Percentiles rank a stretch among this genome's conserved stretches.
Conservation (phyloP, 75 land plant genomes). For the Gnetum montanum region DNA sequence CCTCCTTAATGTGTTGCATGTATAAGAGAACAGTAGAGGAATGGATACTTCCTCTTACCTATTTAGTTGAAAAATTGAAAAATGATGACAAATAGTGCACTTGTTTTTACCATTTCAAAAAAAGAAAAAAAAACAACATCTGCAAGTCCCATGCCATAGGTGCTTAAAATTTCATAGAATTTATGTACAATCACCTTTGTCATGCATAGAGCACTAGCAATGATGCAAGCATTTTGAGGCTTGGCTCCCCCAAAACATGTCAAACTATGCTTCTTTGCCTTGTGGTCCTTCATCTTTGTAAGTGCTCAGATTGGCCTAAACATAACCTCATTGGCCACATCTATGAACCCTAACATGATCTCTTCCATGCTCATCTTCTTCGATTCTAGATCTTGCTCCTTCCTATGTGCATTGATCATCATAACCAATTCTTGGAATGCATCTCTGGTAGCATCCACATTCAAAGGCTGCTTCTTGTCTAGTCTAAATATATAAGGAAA, state of each 20-base stretch:
- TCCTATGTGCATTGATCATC: slow-evolving; percentile 61
- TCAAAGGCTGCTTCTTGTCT: slow-evolving; percentile 79
- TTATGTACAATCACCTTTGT: slow-evolving; percentile 80
- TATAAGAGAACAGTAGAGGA: too few species aligned
- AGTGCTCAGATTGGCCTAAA: slow-evolving; percentile 93
- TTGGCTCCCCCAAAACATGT: slow-evolving; percentile 99
- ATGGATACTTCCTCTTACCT: too few species aligned
- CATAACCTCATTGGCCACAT: slow-evolving; percentile 99
- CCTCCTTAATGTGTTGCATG: too few species aligned
- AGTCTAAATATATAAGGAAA: slow-evolving; percentile 97
- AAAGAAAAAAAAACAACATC: too few species aligned
- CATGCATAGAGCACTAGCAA: slow-evolving; percentile 89
- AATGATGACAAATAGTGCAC: too few species aligned
- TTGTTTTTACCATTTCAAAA: too few species aligned
- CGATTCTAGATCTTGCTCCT: slow-evolving; percentile 58
- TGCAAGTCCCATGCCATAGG: slow-evolving; percentile 97
- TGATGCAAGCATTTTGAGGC: slow-evolving; percentile 98
- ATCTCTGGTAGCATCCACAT: slow-evolving; percentile 50
- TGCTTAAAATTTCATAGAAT: slow-evolving; percentile 94
- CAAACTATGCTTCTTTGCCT: slow-evolving; percentile 82
- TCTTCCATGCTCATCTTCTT: slow-evolving; percentile 89
- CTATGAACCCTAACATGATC: slow-evolving; percentile 83
- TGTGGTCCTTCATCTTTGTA: slow-evolving; percentile 98
- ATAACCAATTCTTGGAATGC: slow-evolving; percentile 53
- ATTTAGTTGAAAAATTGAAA: too few species aligned